phyloP scores from a whole-genome alignment of 2,329 filamentous ascomycete genomes.

The Lasiodiplodia sp. region DNA sequence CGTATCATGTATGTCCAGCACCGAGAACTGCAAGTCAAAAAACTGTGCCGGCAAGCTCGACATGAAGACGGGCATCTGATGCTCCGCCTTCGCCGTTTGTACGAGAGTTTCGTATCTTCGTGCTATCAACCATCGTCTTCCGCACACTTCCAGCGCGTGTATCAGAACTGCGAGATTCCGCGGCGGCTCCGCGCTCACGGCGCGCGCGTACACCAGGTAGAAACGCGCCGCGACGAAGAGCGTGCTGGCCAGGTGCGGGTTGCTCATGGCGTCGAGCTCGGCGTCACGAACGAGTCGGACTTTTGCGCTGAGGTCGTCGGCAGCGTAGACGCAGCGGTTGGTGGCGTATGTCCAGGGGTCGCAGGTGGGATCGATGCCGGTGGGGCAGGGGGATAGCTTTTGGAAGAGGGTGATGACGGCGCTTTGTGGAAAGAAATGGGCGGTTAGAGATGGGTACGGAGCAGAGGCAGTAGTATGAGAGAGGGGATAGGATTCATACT shows the following conservation, averaged over 20 bases:
- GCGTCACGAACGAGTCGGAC: conserved; percentile 35
- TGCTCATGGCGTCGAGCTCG: conserved; percentile 34
- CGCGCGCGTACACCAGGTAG: conserved; percentile 39
- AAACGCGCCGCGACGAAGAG: conserved; percentile 39
- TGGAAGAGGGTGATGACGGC: conserved; percentile 39
- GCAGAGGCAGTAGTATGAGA: background rate
- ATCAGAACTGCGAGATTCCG: conserved; percentile 36
- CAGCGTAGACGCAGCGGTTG: conserved; percentile 40
- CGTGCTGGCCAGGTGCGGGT: conserved; percentile 36
- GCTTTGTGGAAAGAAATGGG: conserved; percentile 18
- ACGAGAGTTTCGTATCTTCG: conserved; percentile 37
- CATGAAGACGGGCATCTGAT: conserved; percentile 35
- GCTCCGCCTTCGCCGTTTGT: conserved; percentile 37
- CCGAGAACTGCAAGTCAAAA: conserved; percentile 39
- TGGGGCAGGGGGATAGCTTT: conserved; percentile 34
- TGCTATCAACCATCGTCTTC: conserved; percentile 38
- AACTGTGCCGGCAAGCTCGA: conserved; percentile 37
- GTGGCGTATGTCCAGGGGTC: conserved; percentile 40
- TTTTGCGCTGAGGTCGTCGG: conserved; percentile 37
- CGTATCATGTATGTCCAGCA: conserved; percentile 38
- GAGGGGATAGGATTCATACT: background rate
- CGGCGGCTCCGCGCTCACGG: conserved; percentile 31
- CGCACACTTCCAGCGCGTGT: conserved; percentile 37
- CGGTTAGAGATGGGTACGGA: background rate
- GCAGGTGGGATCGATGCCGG: conserved; percentile 34